Conservation (phyloP, 768 basidiomycete species). For the Suillus tomentosus region DNA sequence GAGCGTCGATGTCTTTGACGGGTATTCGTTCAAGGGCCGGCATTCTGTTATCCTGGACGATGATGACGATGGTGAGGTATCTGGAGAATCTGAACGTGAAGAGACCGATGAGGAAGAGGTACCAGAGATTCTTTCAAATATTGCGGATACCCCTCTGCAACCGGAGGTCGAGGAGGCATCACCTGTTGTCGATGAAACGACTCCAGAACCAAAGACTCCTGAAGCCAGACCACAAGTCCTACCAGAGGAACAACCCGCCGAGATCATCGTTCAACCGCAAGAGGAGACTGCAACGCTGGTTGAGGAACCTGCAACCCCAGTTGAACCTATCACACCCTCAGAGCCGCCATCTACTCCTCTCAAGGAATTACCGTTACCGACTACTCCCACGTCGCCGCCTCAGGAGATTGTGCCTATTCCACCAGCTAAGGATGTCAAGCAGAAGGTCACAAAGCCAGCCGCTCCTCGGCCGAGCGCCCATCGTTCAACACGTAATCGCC, state of each 20-base stretch:
- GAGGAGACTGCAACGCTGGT: conserved; percentile 18
- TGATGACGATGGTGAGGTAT: conserved; percentile 60
- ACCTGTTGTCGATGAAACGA: conserved; percentile 33
- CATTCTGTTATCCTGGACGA: conserved; percentile 79
- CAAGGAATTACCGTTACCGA: conserved; percentile 16
- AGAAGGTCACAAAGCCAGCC: conserved; percentile 26
- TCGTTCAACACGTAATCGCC: conserved; percentile 46
- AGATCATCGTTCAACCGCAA: conserved; percentile 13
- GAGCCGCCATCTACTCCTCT: conserved; percentile 22
- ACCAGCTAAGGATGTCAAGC: conserved; percentile 36
- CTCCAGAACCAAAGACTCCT: conserved; percentile 70
- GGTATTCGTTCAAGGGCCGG: conserved; percentile 90
- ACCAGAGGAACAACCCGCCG: conserved; percentile 25
- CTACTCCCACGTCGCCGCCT: conserved; percentile 15
- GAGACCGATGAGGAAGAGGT: conserved; percentile 42
- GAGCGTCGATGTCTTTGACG: conserved; percentile 82
- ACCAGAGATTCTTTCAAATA: conserved; percentile 23
- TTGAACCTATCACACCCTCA: conserved; percentile 20
- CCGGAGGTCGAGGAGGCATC: conserved; percentile 32
- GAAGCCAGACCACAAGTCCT: conserved; percentile 57
- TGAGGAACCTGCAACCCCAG: conserved; percentile 17
- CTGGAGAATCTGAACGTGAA: conserved; percentile 37
- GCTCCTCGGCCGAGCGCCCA: conserved; percentile 20
- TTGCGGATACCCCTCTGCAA: conserved; percentile 25
- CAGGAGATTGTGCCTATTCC: conserved; percentile 29